Conservation (phyloP, 208 protist genomes). For the Leishmania major region DNA sequence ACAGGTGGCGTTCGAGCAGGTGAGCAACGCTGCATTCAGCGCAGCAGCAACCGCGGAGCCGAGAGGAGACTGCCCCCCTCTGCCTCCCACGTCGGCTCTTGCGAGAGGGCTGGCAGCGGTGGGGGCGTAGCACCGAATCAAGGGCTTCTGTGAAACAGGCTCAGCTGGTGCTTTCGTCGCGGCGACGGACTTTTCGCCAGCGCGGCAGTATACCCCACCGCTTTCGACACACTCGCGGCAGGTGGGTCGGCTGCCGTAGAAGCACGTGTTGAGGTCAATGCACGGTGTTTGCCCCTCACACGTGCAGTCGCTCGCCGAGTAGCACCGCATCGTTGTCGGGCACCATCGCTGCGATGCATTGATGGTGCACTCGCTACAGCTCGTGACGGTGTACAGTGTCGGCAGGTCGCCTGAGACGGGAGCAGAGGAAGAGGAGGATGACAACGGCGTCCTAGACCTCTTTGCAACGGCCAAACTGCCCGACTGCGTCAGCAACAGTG, state of each 20-base stretch:
- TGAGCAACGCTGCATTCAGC: not conserved
- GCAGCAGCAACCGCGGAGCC: not conserved
- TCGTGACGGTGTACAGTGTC: conserved; percentile 24
- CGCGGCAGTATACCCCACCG: conserved; percentile 45
- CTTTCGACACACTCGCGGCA: conserved; percentile 45
- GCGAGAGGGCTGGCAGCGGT: not conserved
- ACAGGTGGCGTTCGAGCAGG: conserved; percentile 5
- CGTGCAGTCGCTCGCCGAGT: conserved; percentile 35
- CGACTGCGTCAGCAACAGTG: not conserved
- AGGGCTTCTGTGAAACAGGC: too few species aligned
- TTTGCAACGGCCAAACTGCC: not conserved
- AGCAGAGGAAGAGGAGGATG: not conserved
- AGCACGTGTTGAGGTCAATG: conserved; percentile 44
- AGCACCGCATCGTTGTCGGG: conserved; percentile 57
- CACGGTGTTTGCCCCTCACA: conserved; percentile 32
- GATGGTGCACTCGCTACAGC: conserved; percentile 55
- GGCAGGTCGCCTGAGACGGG: not conserved
- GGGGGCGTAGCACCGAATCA: conserved; percentile 39
- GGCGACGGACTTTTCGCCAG: not conserved
- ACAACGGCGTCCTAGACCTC: not conserved
- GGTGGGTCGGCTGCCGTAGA: conserved; percentile 38
- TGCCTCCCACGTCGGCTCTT: not conserved
- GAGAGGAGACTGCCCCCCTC: not conserved
- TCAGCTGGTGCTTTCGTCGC: not conserved
- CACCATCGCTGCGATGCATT: conserved; percentile 42